phyloP scores from a whole-genome alignment of 352 stramenopile genomes.

The Phytophthora pinifolia region DNA sequence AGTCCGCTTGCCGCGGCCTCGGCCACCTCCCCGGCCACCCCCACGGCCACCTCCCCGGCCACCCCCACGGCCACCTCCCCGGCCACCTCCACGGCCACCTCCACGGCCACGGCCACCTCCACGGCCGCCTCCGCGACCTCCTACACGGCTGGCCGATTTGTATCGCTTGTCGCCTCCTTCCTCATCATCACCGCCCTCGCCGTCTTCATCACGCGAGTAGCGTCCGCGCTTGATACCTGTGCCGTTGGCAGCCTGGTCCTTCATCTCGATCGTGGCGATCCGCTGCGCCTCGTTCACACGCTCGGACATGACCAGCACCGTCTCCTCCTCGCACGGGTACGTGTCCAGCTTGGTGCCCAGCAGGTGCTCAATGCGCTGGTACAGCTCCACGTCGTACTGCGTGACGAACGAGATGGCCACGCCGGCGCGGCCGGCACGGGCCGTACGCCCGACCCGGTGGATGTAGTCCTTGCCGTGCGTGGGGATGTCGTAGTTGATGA shows the following conservation, averaged over 20 bases:
- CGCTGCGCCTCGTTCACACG: slow-evolving; percentile 97
- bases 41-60: slow-evolving; percentile 29
- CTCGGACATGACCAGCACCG: slow-evolving; percentile 96
- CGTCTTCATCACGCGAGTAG: slow-evolving; percentile 58
- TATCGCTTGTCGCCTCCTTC: slow-evolving; percentile 66
- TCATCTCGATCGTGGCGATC: slow-evolving; percentile 91
- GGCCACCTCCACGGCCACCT: slow-evolving; percentile 28
- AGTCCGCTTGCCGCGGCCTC: slow-evolving; percentile 37
- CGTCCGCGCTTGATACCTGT: slow-evolving; percentile 53
- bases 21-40: slow-evolving; percentile 26
- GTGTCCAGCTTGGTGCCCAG: slow-evolving; percentile 81
- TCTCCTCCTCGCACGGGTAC: slow-evolving; percentile 93
- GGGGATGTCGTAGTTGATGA: slow-evolving; percentile 99
- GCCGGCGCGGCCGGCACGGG: slow-evolving; percentile 93
- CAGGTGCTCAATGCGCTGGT: slow-evolving; percentile 95
- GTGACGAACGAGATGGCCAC: slow-evolving; percentile 97
- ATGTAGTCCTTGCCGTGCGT: slow-evolving; percentile 99
- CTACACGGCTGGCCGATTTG: slow-evolving; percentile 73
- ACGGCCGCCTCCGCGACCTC: slow-evolving; percentile 24
- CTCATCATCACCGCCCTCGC: slow-evolving; percentile 36
- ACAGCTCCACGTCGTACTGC: slow-evolving; percentile 99
- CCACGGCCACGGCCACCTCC: slow-evolving; percentile 27
- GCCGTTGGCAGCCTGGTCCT: slow-evolving; percentile 70
- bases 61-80: slow-evolving; percentile 29
- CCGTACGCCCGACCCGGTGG: slow-evolving; percentile 97